phyloP scores from a whole-genome alignment of 345 rosid genomes.

The Geranium brycei region DNA sequence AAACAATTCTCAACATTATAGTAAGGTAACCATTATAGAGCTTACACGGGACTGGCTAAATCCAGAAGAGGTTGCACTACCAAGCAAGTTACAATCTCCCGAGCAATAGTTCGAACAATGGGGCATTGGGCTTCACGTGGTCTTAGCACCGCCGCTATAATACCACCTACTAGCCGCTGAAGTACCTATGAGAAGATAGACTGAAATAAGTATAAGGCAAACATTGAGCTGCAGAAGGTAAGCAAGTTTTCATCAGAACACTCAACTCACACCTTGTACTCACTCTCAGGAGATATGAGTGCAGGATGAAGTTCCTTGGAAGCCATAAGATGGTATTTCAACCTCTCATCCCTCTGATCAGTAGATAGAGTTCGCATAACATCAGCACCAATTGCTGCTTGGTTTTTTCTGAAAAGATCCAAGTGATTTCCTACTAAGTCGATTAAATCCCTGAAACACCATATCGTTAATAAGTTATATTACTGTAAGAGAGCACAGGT shows the following conservation, averaged over 20 bases:
- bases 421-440: conserved; percentile 85
- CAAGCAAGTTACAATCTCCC: conserved; percentile 92
- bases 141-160: conserved; percentile 67
- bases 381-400: conserved; percentile 72
- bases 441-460: conserved; percentile 72
- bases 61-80: conserved; percentile 78
- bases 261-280: conserved; percentile 89
- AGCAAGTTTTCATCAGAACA: conserved; percentile 13
- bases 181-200: conserved; percentile 42
- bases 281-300: conserved; percentile 74
- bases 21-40: conserved; percentile 7
- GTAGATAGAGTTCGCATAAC: conserved; percentile 81
- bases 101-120: conserved; percentile 76
- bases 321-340: conserved; percentile 73
- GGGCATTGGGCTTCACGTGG: conserved; percentile 91
- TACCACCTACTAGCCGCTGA: conserved; percentile 70
- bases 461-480: conserved; percentile 6
- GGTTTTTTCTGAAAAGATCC: conserved; percentile 86
- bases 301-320: conserved; percentile 95
- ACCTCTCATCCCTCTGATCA: conserved; percentile 85
- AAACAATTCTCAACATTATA: neutral
- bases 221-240: conserved; percentile 6
- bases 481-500: neutral
- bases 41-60: conserved; percentile 82
- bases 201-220: conserved; percentile 7